phyloP scores from a whole-genome alignment of 331 rosid species.

The Cydonia oblonga region DNA sequence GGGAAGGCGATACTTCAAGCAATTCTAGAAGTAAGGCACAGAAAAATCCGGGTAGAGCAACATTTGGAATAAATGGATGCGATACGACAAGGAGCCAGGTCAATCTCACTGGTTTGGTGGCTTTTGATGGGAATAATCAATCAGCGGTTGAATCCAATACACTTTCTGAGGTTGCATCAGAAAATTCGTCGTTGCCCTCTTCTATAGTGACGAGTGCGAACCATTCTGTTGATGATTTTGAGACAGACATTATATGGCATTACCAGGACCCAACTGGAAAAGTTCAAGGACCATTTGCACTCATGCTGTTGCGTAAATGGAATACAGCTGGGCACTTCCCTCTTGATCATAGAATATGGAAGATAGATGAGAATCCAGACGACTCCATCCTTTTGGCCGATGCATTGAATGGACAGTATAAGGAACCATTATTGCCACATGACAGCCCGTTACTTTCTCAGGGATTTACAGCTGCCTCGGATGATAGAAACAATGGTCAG shows the following conservation, averaged over 20 bases:
- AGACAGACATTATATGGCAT: slow-evolving; percentile 59
- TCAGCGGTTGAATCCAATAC: slow-evolving; percentile 23
- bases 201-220: slow-evolving; percentile 38
- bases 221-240: slow-evolving; percentile 31
- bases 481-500: slow-evolving; percentile 18
- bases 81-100: slow-evolving; percentile 13
- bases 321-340: slow-evolving; percentile 55
- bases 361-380: slow-evolving; percentile 41
- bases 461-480: slow-evolving; percentile 25
- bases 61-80: slow-evolving; percentile 17
- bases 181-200: slow-evolving; percentile 21
- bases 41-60: slow-evolving; percentile 15
- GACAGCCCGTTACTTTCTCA: slow-evolving; percentile 29
- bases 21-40: slow-evolving; percentile 27
- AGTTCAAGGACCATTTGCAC: slow-evolving; percentile 78
- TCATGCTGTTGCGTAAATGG: slow-evolving; percentile 68
- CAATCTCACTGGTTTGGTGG: slow-evolving; percentile 23
- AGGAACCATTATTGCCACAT: slow-evolving; percentile 24
- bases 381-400: slow-evolving; percentile 51
- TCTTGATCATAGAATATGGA: slow-evolving; percentile 69
- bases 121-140: slow-evolving; percentile 24
- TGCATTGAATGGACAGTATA: slow-evolving; percentile 39
- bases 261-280: slow-evolving; percentile 83
- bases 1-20: slow-evolving; percentile 22
- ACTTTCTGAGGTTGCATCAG: slow-evolving; percentile 33